Conservation (phyloP, 768 basidiomycete genomes). For the Lenzites betulinus region DNA sequence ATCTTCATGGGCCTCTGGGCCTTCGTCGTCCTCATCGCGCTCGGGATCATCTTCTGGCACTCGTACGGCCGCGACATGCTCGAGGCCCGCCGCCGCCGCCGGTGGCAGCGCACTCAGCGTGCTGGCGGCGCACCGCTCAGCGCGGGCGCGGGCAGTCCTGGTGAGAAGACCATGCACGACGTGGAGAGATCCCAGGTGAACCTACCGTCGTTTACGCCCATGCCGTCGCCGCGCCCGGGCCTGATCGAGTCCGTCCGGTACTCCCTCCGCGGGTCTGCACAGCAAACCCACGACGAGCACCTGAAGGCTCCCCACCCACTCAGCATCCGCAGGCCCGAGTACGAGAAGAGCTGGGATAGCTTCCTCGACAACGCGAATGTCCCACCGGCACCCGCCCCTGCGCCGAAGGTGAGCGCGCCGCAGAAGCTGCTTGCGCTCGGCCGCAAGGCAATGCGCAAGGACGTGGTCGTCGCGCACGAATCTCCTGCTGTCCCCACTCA, state of each 20-base stretch:
- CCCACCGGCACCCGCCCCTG: slow-evolving; percentile 17
- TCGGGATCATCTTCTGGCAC: slow-evolving; percentile 72
- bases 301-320: slow-evolving; percentile 17
- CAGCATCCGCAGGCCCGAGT: slow-evolving; percentile 29
- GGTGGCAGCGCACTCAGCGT: slow-evolving; percentile 55
- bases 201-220: slow-evolving; percentile 50
- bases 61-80: slow-evolving; percentile 54
- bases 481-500: background rate
- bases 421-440: slow-evolving; percentile 50
- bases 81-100: slow-evolving; percentile 49
- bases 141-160: slow-evolving; percentile 17
- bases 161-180: slow-evolving; percentile 14
- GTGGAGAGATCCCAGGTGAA: slow-evolving; percentile 15
- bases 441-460: slow-evolving; percentile 40
- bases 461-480: slow-evolving; percentile 28
- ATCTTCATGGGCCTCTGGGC: slow-evolving; percentile 86
- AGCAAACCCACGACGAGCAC: background rate
- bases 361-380: slow-evolving; percentile 40
- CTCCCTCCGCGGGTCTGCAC: slow-evolving; percentile 20
- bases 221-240: slow-evolving; percentile 35
- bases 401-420: slow-evolving; percentile 31
- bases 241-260: slow-evolving; percentile 40
- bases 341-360: slow-evolving; percentile 48
- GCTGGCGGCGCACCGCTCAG: slow-evolving; percentile 42
- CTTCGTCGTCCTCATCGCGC: slow-evolving; percentile 79